Conservation (phyloP, 2,329 filamentous ascomycete species). For the Ceratocystis harringtonii region DNA sequence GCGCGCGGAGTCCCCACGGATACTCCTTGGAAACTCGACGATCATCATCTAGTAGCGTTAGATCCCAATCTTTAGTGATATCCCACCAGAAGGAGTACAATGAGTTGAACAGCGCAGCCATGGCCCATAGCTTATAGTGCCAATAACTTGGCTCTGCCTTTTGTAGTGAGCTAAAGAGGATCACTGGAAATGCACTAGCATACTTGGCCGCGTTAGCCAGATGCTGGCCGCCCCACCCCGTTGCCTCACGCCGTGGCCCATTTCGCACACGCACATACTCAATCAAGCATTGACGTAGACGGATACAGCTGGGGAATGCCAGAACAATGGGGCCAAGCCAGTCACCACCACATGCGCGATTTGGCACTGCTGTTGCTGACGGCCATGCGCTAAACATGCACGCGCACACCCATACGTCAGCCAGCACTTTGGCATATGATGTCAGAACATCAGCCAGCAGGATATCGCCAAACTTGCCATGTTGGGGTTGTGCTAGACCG, state of each 20-base stretch:
- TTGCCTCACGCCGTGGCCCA: constrained; percentile 37
- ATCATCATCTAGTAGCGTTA: constrained; percentile 57
- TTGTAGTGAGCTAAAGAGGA: constrained; percentile 63
- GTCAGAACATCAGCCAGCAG: constrained; percentile 87
- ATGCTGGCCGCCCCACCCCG: constrained; percentile 70
- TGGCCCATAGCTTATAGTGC: constrained; percentile 47
- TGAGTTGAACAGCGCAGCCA: constrained; percentile 66
- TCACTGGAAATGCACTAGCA: constrained; percentile 81
- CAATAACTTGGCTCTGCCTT: constrained; percentile 34
- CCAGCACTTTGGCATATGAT: constrained; percentile 83
- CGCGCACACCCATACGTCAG: constrained; percentile 71
- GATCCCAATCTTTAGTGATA: constrained; percentile 88
- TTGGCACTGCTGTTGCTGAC: constrained; percentile 64
- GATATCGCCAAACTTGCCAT: constrained; percentile 91
- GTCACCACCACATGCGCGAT: constrained; percentile 65
- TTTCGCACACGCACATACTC: constrained; percentile 63
- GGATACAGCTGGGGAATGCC: constrained; percentile 67
- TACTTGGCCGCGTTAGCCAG: constrained; percentile 93
- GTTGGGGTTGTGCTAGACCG: constrained; percentile 68
- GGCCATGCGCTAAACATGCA: constrained; percentile 72
- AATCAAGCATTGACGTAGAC: constrained; percentile 79
- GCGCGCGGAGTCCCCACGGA: constrained; percentile 61
- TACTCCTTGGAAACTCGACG: constrained; percentile 47
- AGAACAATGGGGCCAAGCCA: constrained; percentile 75
- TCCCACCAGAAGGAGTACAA: constrained; percentile 99